These are phyloP conservation scores for Entomortierella parvispora DNA, from an alignment of 192 early-diverging fungal genomes.

Conservation along the genomic window DNA sequence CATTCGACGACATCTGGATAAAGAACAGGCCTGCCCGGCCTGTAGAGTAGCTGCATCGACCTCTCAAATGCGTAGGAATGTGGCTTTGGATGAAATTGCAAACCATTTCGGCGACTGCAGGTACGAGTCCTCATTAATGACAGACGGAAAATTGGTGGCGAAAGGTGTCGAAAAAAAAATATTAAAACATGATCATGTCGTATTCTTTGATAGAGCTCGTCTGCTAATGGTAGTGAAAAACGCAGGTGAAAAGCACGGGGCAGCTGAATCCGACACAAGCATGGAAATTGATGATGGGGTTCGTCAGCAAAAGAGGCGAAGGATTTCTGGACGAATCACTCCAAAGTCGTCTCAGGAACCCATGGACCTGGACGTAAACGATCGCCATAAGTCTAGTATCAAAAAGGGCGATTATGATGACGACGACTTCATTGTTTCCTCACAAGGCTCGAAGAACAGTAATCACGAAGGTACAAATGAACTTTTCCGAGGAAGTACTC, in stretches of 20 bases:
- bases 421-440: slow-evolving; percentile 18
- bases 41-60: slow-evolving; percentile 61
- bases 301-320: slow-evolving; percentile 30
- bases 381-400: background rate
- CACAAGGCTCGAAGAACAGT: slow-evolving; percentile 3
- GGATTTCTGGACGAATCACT: slow-evolving; percentile 20
- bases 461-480: slow-evolving; percentile 23
- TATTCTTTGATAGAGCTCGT: slow-evolving; percentile 8
- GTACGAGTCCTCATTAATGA: slow-evolving; percentile 4
- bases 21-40: slow-evolving; percentile 72
- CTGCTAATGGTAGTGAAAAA: slow-evolving; percentile 20
- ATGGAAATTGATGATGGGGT: slow-evolving; percentile 27
- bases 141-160: slow-evolving; percentile 35
- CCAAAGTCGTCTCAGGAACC: too few relatives aligned
- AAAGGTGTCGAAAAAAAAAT: background rate
- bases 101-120: slow-evolving; percentile 40
- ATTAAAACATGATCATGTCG: too few relatives aligned
- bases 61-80: slow-evolving; percentile 33
- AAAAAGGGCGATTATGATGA: slow-evolving; percentile 23
- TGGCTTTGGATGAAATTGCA: slow-evolving; percentile 37
- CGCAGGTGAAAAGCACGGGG: background rate
- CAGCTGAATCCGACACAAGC: slow-evolving; percentile 3
- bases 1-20: slow-evolving; percentile 68
- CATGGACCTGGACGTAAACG: too few relatives aligned
- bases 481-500: too few relatives aligned